phyloP scores from a whole-genome alignment of 164 flowering plant genomes.

The Stephania yunnanensis region DNA sequence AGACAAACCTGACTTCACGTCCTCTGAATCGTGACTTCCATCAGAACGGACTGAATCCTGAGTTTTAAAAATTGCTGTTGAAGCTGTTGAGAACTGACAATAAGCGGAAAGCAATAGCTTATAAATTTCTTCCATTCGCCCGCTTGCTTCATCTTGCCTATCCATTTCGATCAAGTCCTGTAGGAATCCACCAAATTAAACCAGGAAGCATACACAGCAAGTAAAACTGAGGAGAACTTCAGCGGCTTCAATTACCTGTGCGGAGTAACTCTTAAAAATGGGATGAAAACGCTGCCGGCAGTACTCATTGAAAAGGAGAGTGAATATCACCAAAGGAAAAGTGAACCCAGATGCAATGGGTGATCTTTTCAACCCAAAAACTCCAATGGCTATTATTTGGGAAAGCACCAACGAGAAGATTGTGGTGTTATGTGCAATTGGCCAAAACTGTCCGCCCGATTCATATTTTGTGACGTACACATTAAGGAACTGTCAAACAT shows the following conservation, averaged over 20 bases:
- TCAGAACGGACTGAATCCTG: constrained; percentile 11
- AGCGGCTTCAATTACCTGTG: constrained; percentile 46
- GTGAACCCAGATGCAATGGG: constrained; percentile 77
- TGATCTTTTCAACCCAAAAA: constrained; percentile 70
- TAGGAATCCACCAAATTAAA: background rate
- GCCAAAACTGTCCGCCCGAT: constrained; percentile 81
- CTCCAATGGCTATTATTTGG: constrained; percentile 78
- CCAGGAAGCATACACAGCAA: background rate
- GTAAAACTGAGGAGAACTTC: background rate
- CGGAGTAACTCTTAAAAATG: constrained; percentile 44
- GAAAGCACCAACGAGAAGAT: constrained; percentile 77
- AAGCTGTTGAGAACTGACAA: constrained; percentile 32
- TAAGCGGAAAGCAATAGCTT: constrained; percentile 45
- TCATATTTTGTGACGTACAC: constrained; percentile 75
- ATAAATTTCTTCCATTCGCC: constrained; percentile 57
- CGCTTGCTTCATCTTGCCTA: constrained; percentile 50
- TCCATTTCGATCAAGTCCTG: constrained; percentile 88
- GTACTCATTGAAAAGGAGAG: constrained; percentile 77
- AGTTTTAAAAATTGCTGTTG: constrained; percentile 14
- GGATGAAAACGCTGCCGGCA: constrained; percentile 80
- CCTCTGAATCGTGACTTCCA: constrained; percentile 20
- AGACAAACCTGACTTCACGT: constrained; percentile 23
- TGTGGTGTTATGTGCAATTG: constrained; percentile 73
- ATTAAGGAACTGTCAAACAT: constrained; percentile 59
- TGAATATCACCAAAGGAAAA: constrained; percentile 55